Evolutionary conservation across 2,329 filamentous ascomycete genomes (phyloP), one percentile per base, ranked within the genome.

Genomic region (Aspergillus hortae): DNA sequence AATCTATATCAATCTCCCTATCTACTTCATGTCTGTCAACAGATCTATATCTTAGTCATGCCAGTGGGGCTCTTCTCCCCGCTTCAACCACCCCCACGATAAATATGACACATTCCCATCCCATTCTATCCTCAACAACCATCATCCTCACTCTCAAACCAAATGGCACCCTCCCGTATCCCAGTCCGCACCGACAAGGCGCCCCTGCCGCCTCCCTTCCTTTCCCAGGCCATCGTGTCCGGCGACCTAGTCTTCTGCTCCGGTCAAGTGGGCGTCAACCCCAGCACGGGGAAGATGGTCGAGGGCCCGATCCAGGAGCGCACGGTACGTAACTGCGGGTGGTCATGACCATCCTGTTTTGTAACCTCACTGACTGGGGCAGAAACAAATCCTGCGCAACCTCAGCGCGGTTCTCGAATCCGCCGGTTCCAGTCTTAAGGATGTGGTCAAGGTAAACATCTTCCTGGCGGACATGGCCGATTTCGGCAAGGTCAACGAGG

Each of bases 401-500:
- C 73, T 87, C 3, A 64, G 74, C n/a, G 77, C 76, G 1, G 77
- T 87, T 1, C 79, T 88, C 15, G 74, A 80, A 55, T 82, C 78
- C 3, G 80, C 81, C 0, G 83, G 83, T 1, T 82, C 78, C 36
- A 77, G 71, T 55, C 70, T 86, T 15, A 70, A 78, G 7, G 82
- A 86, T 33, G 78, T 82, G 0, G 77, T 87, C 64, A 87, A 88
- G 68, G 77, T 84, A 58, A 87, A 86, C 60, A 75, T 87, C 45
- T 88, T 83, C 65, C 66, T 88, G 9, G 81, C 80, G 0, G 78
- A 79, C 54, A 87, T 88, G 83, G 73, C 77, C 40, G 76, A 87
- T 65, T 88, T 86, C 61, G 74, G 71, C 68, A 84, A 84, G 70
- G 89, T 95, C 84, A 95, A 95, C 75, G 79, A 80, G 64, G 87